These are phyloP conservation scores for Linum tenue DNA, from an alignment of 345 rosid species.

Conservation along the genomic window DNA sequence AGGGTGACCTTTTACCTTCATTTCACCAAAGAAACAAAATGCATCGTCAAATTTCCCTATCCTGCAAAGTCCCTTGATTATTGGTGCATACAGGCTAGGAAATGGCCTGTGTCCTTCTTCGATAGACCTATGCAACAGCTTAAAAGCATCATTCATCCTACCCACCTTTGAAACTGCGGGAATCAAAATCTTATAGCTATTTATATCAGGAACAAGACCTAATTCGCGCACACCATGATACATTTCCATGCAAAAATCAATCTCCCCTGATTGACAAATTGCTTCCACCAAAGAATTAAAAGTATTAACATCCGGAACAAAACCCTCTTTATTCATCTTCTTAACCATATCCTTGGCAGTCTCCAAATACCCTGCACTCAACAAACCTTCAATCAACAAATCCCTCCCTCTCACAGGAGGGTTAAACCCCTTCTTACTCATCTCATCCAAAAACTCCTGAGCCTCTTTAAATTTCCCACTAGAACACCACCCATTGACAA, in stretches of 20 bases:
- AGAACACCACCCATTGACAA: conserved; percentile 83
- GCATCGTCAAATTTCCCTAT: conserved; percentile 81
- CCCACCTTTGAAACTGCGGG: conserved; percentile 79
- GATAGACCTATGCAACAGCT: conserved; percentile 47
- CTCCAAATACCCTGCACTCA: conserved; percentile 72
- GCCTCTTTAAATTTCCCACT: conserved; percentile 81
- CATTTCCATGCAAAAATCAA: conserved; percentile 62
- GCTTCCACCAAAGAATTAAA: conserved; percentile 61
- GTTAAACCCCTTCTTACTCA: conserved; percentile 78
- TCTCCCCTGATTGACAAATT: conserved; percentile 53
- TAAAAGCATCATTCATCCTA: conserved; percentile 68
- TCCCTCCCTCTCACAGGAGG: conserved; percentile 87
- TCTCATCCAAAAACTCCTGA: conserved; percentile 64
- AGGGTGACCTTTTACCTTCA: conserved; percentile 78
- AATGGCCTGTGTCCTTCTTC: conserved; percentile 85
- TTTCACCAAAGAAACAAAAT: conserved; percentile 71
- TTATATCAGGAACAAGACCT: conserved; percentile 60
- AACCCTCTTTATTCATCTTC: conserved; percentile 66
- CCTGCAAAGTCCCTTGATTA: conserved; percentile 68
- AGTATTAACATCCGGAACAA: conserved; percentile 51
- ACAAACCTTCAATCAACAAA: conserved; percentile 69
- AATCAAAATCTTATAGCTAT: conserved; percentile 66
- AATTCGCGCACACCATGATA: conserved; percentile 51
- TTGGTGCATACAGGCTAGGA: conserved; percentile 86
- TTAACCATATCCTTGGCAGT: conserved; percentile 69